These are phyloP conservation scores for Nakazawaea holstii DNA, from an alignment of 805 yeast species.

Conservation along the genomic window DNA sequence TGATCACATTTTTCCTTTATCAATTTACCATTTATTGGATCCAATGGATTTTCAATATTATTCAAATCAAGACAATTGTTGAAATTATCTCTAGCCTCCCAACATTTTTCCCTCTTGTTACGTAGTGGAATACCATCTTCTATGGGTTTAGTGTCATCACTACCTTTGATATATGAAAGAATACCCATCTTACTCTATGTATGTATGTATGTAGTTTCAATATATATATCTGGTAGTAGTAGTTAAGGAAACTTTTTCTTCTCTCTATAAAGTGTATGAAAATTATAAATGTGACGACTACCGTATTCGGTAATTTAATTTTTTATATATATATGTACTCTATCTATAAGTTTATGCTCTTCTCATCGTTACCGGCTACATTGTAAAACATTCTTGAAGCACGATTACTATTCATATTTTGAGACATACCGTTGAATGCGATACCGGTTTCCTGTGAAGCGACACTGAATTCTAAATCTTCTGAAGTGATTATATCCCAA, in stretches of 20 bases:
- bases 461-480: slow-evolving; percentile 89
- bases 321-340: no score
- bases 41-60: slow-evolving; percentile 65
- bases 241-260: no score
- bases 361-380: no score
- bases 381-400: no score
- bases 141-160: slow-evolving; percentile 26
- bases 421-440: neutral
- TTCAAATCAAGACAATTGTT: slow-evolving; percentile 70
- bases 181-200: slow-evolving; percentile 1
- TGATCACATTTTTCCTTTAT: slow-evolving; percentile 54
- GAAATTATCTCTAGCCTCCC: slow-evolving; percentile 82
- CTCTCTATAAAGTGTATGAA: neutral
- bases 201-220: neutral
- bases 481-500: slow-evolving; percentile 95
- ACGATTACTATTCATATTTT: no score
- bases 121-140: slow-evolving; percentile 52
- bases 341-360: no score
- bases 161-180: slow-evolving; percentile 14
- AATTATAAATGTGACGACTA: no score
- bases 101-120: slow-evolving; percentile 69
- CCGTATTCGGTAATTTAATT: slow-evolving; percentile 1
- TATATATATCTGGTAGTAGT: neutral
- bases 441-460: slow-evolving; percentile 40
- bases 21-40: slow-evolving; percentile 37